Evolutionary conservation across 176 grass and related monocot genomes (phyloP).

Genomic region (Canna indica): DNA sequence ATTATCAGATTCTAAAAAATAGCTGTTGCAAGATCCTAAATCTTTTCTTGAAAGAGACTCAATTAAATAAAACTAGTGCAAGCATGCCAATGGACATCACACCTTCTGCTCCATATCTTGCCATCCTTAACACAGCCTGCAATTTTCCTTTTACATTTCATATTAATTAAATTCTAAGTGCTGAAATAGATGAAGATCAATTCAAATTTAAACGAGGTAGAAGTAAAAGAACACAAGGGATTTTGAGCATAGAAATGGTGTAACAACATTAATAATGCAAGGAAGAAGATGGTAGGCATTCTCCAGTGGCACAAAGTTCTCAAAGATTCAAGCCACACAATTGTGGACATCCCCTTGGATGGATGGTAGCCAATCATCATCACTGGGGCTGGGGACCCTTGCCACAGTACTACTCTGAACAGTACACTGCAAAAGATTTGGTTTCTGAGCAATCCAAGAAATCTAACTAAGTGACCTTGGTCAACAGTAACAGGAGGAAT

Average conservation of each 20-base stretch:
- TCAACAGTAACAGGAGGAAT: slow-evolving; percentile 35
- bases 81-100: neutral
- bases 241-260: neutral
- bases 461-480: slow-evolving; percentile 25
- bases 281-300: slow-evolving; percentile 22
- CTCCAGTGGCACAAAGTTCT: slow-evolving; percentile 17
- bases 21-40: neutral
- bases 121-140: neutral
- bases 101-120: neutral
- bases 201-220: neutral
- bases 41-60: neutral
- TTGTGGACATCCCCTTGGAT: slow-evolving; percentile 26
- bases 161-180: too few species aligned
- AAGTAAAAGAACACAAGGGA: too few species aligned
- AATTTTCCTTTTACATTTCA: neutral
- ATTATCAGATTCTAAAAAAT: neutral
- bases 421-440: slow-evolving; percentile 36
- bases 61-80: neutral
- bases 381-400: slow-evolving; percentile 20
- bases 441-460: slow-evolving; percentile 18
- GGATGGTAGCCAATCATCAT: slow-evolving; percentile 33
- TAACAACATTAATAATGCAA: neutral
- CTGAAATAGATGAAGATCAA: too few species aligned
- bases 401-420: slow-evolving; percentile 20
- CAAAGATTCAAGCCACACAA: slow-evolving; percentile 38